Conservation (phyloP, 352 stramenopile genomes). For the Globisporangium echinulatum region DNA sequence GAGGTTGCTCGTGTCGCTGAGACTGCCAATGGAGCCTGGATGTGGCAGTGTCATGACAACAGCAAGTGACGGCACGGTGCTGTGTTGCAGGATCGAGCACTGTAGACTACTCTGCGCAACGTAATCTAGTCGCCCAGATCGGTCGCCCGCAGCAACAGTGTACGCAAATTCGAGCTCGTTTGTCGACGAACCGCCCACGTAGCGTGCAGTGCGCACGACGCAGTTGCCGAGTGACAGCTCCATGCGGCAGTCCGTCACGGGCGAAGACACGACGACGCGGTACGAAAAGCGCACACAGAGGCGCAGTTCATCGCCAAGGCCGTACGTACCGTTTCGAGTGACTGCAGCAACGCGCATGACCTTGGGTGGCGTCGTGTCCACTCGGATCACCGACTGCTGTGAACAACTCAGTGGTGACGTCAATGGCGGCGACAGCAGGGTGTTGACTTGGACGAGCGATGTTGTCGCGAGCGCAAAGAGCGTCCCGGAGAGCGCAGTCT, state of each 20-base stretch:
- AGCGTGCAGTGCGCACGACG: slow-evolving; percentile 26
- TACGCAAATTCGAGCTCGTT: slow-evolving; percentile 51
- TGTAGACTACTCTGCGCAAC: slow-evolving; percentile 26
- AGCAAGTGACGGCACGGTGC: slow-evolving; percentile 28
- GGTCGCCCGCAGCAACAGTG: slow-evolving; percentile 37
- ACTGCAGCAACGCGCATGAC: slow-evolving; percentile 24
- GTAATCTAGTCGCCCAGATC: slow-evolving; percentile 44
- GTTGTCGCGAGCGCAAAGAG: slow-evolving; percentile 46
- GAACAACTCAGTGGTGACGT: slow-evolving; percentile 29
- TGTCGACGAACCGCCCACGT: slow-evolving; percentile 43
- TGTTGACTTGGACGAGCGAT: slow-evolving; percentile 19
- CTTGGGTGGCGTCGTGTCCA: slow-evolving; percentile 33
- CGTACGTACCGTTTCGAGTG: slow-evolving; percentile 42
- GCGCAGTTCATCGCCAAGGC: slow-evolving; percentile 24
- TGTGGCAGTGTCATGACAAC: slow-evolving; percentile 34
- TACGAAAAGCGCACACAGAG: slow-evolving; percentile 52
- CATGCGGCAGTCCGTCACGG: slow-evolving; percentile 22
- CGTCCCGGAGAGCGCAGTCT: slow-evolving; percentile 27
- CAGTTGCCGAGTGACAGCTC: slow-evolving; percentile 35
- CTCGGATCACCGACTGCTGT: slow-evolving; percentile 18
- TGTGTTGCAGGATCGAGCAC: slow-evolving; percentile 47
- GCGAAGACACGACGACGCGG: slow-evolving; percentile 23
- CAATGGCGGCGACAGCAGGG: slow-evolving; percentile 26
- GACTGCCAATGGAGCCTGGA: slow-evolving; percentile 35
- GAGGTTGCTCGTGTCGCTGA: slow-evolving; percentile 27